A percentile compares a stretch with the other conserved stretches of the same genome.
Evolutionary conservation across 2,329 filamentous ascomycete species (phyloP).

Genomic region (Diaporthe ilicicola): DNA sequence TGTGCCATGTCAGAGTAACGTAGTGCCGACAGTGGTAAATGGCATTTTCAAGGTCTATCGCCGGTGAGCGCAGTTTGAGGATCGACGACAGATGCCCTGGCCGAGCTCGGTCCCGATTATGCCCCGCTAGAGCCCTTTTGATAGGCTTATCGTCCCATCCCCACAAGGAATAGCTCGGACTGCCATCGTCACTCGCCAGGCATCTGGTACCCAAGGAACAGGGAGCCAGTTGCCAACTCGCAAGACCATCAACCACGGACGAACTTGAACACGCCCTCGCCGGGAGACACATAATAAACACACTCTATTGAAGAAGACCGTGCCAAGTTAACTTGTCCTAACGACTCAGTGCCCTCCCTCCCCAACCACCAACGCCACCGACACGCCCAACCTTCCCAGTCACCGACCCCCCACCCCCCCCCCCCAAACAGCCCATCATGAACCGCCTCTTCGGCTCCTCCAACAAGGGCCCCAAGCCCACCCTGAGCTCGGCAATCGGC

Average conservation of each 20-base stretch:
- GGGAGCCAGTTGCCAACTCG: not conserved
- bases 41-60: too few species aligned
- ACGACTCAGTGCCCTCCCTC: too few species aligned
- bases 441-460: slow-evolving; percentile 95
- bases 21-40: too few species aligned
- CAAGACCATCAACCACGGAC: not conserved
- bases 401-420: not conserved
- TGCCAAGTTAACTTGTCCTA: too few species aligned
- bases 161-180: not conserved
- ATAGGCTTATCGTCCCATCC: not conserved
- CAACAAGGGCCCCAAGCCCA: slow-evolving; percentile 87
- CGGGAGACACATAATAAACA: too few species aligned
- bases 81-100: not conserved
- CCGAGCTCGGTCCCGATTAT: not conserved
- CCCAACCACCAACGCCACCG: not conserved
- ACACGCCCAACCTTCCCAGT: not conserved
- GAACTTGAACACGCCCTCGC: not conserved
- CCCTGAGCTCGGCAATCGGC: slow-evolving; percentile 81
- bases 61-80: too few species aligned
- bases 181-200: slow-evolving; percentile 13
- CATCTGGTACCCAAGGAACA: not conserved
- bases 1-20: too few species aligned
- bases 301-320: too few species aligned
- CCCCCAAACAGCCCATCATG: slow-evolving; percentile 61
- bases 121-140: not conserved